Conservation (phyloP, 148 eudicot species). For the Vaccinium darrowii region DNA sequence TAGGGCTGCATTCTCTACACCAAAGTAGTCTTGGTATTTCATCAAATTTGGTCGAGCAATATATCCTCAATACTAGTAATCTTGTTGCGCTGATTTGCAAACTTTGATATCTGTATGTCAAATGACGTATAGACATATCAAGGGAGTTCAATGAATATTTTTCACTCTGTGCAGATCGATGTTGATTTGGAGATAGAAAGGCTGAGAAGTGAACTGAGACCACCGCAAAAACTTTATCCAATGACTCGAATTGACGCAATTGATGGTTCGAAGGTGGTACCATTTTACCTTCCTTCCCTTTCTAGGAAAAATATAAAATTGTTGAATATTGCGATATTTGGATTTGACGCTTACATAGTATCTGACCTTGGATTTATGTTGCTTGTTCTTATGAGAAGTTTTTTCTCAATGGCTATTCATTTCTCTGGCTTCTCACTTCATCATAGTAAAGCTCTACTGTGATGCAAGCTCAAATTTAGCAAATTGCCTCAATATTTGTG, state of each 20-base stretch:
- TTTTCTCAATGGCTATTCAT: not conserved
- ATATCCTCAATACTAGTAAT: not conserved
- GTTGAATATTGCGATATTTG: not conserved
- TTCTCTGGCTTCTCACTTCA: not conserved
- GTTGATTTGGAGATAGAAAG: slow-evolving; percentile 62
- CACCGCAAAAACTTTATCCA: slow-evolving; percentile 67
- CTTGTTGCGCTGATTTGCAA: not conserved
- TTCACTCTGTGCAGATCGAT: slow-evolving; percentile 39
- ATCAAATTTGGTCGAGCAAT: not conserved
- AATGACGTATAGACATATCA: not conserved
- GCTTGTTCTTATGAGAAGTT: not conserved
- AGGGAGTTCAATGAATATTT: not conserved
- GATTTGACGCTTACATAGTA: not conserved
- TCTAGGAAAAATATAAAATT: not conserved
- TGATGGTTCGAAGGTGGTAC: slow-evolving; percentile 79
- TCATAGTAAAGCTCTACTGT: not conserved
- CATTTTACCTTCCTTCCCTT: not conserved
- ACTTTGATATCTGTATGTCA: not conserved
- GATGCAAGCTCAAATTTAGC: not conserved
- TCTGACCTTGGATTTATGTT: not conserved
- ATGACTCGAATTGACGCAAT: slow-evolving; percentile 68
- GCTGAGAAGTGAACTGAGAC: slow-evolving; percentile 74
- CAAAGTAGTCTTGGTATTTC: not conserved
- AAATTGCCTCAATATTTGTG: slow-evolving; percentile 1
- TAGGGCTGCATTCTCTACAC: not conserved